Conservation (phyloP, 345 rosid species). For the Moricandia arvensis region DNA sequence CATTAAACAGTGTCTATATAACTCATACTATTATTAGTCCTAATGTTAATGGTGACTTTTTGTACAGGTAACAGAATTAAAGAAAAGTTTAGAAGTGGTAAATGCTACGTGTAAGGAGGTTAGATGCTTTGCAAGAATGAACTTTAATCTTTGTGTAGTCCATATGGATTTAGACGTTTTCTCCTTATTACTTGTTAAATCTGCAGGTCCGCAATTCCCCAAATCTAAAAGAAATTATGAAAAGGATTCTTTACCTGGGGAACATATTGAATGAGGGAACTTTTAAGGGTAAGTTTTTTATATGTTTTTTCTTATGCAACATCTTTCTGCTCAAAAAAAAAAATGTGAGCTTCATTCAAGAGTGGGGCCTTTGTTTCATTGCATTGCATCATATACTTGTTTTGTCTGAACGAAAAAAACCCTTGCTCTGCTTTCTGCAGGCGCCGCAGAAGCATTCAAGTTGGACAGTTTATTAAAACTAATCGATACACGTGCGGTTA, state of each 20-base stretch:
- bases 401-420: neutral
- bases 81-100: constrained; percentile 71
- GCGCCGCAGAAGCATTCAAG: constrained; percentile 91
- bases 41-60: neutral
- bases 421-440: constrained; percentile 44
- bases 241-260: constrained; percentile 43
- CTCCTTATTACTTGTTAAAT: too few relatives aligned
- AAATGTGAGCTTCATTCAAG: neutral
- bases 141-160: neutral
- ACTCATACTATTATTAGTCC: constrained; percentile 12
- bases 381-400: neutral
- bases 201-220: too few relatives aligned
- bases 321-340: neutral
- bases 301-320: neutral
- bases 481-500: constrained; percentile 75
- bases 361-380: neutral
- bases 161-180: too few relatives aligned
- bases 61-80: constrained; percentile 77
- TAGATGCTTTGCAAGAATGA: constrained; percentile 22
- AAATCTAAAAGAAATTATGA: constrained; percentile 74
- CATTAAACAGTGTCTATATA: too few relatives aligned
- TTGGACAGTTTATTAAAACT: constrained; percentile 86
- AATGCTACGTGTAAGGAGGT: constrained; percentile 95
- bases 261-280: constrained; percentile 94
- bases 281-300: constrained; percentile 64